A percentile compares a stretch with the other conserved stretches of the same genome.
Conservation (phyloP, 805 yeast species). For the Kuraishia ogatae region DNA sequence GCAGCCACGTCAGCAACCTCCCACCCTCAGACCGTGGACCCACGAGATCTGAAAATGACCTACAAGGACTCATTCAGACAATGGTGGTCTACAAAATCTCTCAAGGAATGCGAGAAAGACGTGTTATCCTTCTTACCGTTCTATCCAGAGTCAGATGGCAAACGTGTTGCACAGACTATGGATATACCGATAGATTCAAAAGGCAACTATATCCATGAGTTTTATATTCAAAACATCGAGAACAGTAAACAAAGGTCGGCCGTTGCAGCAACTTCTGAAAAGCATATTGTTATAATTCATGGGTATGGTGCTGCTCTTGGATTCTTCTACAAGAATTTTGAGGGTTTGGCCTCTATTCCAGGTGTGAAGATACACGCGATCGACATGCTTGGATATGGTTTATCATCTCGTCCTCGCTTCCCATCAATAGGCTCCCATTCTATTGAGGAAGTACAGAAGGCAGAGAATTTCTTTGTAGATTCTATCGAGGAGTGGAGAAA, state of each 20-base stretch:
- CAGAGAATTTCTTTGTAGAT: conserved; percentile 52
- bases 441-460: conserved; percentile 28
- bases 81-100: conserved; percentile 16
- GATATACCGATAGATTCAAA: conserved; percentile 44
- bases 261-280: conserved; percentile 9
- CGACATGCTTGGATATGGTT: conserved; percentile 67
- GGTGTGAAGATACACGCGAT: conserved; percentile 56
- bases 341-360: conserved; percentile 37
- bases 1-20: neutral
- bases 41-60: conserved; percentile 1
- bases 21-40: neutral
- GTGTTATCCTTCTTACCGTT: conserved; percentile 53
- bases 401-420: conserved; percentile 48
- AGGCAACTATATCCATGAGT: conserved; percentile 60
- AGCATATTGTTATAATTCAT: conserved; percentile 66
- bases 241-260: conserved; percentile 5
- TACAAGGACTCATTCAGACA: conserved; percentile 17
- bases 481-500: conserved; percentile 61
- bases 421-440: conserved; percentile 14
- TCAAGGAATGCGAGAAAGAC: conserved; percentile 22
- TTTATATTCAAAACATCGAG: conserved; percentile 40
- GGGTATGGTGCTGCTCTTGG: conserved; percentile 93
- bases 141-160: conserved; percentile 44
- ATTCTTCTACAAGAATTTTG: conserved; percentile 66
- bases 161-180: conserved; percentile 32